phyloP scores from a whole-genome alignment of 805 yeast genomes.

The Saturnispora besseyi region DNA sequence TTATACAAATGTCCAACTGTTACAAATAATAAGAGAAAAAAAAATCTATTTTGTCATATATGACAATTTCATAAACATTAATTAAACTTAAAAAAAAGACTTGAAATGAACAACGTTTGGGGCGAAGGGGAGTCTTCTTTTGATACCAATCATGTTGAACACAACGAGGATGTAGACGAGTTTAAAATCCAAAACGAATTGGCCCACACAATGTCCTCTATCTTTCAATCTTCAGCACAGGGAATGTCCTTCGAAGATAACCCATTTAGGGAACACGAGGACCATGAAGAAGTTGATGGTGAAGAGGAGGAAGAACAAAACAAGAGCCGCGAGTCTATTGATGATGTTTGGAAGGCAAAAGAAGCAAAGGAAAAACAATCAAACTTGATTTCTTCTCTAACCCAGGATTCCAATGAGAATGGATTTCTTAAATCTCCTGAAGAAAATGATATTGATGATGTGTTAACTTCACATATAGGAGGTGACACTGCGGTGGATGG shows the following conservation, averaged over 20 bases:
- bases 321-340: slow-evolving; percentile 10
- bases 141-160: background rate
- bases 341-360: slow-evolving; percentile 3
- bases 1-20: background rate
- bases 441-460: slow-evolving; percentile 3
- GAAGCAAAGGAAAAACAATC: background rate
- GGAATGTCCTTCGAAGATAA: slow-evolving; percentile 2
- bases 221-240: slow-evolving; percentile 5
- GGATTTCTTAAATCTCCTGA: slow-evolving; percentile 2
- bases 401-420: background rate
- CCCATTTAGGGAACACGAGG: slow-evolving; percentile 14
- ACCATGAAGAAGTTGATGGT: slow-evolving; percentile 9
- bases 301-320: slow-evolving; percentile 12
- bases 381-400: slow-evolving; percentile 1
- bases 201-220: slow-evolving; percentile 16
- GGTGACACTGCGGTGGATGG: background rate
- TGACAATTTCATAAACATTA: background rate
- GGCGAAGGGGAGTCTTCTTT: background rate
- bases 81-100: background rate
- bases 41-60: background rate
- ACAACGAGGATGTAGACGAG: slow-evolving; percentile 9
- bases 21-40: background rate
- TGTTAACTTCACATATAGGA: background rate
- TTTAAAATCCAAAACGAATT: slow-evolving; percentile 17
- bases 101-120: slow-evolving; percentile 4